Evolutionary conservation across 2,329 filamentous ascomycete species (phyloP).

Genomic region (Cladosporium sp.): DNA sequence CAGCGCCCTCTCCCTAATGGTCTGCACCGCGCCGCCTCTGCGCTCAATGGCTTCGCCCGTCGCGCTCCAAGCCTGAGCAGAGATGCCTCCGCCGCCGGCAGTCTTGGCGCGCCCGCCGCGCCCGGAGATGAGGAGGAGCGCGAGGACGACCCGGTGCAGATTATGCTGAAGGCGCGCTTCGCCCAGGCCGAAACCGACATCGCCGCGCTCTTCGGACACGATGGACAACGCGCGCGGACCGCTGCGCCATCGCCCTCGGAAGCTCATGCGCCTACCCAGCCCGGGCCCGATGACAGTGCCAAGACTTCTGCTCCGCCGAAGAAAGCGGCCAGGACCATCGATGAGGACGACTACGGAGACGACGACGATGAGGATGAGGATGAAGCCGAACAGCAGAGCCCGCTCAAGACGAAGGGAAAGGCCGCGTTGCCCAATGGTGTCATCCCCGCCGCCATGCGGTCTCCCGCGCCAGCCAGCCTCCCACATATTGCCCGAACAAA

Average conservation of each 20-base stretch:
- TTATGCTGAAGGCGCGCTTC: slow-evolving; percentile 70
- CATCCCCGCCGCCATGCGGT: slow-evolving; percentile 61
- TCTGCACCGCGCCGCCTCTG: slow-evolving; percentile 30
- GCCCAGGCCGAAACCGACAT: slow-evolving; percentile 71
- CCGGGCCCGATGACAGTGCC: slow-evolving; percentile 31
- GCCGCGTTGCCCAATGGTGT: slow-evolving; percentile 49
- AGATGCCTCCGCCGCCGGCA: slow-evolving; percentile 34
- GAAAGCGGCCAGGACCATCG: slow-evolving; percentile 69
- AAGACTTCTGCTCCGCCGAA: slow-evolving; percentile 54
- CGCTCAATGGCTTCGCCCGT: slow-evolving; percentile 31
- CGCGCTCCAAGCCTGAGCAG: slow-evolving; percentile 41
- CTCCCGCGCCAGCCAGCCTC: slow-evolving; percentile 60
- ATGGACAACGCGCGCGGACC: slow-evolving; percentile 21
- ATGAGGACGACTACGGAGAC: slow-evolving; percentile 80
- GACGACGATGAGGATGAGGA: slow-evolving; percentile 41
- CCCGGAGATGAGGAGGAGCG: slow-evolving; percentile 33
- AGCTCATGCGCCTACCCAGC: slow-evolving; percentile 12
- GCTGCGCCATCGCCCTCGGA: slow-evolving; percentile 11
- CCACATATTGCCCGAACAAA: slow-evolving; percentile 55
- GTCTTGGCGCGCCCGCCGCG: slow-evolving; percentile 24
- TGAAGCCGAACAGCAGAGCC: slow-evolving; percentile 40
- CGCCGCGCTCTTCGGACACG: slow-evolving; percentile 61
- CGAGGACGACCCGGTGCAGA: slow-evolving; percentile 42
- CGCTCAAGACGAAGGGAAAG: slow-evolving; percentile 48
- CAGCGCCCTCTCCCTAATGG: slow-evolving; percentile 38